Conservation (phyloP, 2,329 filamentous ascomycete species). For the Penicillium verrucosum region DNA sequence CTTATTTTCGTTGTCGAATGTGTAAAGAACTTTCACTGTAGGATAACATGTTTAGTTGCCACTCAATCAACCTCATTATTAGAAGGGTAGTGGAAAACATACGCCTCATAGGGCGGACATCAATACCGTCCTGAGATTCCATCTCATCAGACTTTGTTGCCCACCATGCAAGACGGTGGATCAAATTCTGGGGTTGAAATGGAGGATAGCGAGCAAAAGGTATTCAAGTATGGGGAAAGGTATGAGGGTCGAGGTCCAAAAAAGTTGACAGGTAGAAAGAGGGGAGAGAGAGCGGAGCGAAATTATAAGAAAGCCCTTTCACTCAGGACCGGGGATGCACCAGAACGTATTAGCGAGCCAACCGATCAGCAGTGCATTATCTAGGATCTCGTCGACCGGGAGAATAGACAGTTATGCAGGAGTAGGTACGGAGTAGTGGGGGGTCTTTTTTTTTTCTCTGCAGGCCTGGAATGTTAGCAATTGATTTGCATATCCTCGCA, state of each 20-base stretch:
- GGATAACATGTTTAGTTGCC: constrained; percentile 16
- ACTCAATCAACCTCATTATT: neutral
- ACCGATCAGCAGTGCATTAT: constrained; percentile 21
- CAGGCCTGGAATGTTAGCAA: constrained; percentile 30
- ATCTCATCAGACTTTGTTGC: constrained; percentile 33
- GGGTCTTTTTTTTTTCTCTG: constrained; percentile 14
- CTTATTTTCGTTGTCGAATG: constrained; percentile 84
- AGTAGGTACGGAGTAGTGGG: constrained; percentile 15
- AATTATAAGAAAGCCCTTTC: constrained; percentile 7
- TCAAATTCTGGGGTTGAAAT: neutral
- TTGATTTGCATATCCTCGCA: constrained; percentile 8
- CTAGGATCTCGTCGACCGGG: constrained; percentile 30
- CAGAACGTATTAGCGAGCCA: constrained; percentile 3
- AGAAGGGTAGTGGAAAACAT: constrained; percentile 37
- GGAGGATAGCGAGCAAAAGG: constrained; percentile 3
- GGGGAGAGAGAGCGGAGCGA: neutral
- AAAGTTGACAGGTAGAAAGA: constrained; percentile 4
- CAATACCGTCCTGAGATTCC: constrained; percentile 52
- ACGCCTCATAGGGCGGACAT: constrained; percentile 66
- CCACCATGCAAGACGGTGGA: constrained; percentile 29
- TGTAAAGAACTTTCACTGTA: constrained; percentile 93
- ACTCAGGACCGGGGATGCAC: constrained; percentile 8
- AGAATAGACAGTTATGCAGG: constrained; percentile 32
- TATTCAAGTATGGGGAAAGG: neutral
- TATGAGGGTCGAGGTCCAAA: neutral